These are phyloP conservation scores for Selaginella tamariscina DNA, from an alignment of 75 land plant genomes.

Conservation along the genomic window DNA sequence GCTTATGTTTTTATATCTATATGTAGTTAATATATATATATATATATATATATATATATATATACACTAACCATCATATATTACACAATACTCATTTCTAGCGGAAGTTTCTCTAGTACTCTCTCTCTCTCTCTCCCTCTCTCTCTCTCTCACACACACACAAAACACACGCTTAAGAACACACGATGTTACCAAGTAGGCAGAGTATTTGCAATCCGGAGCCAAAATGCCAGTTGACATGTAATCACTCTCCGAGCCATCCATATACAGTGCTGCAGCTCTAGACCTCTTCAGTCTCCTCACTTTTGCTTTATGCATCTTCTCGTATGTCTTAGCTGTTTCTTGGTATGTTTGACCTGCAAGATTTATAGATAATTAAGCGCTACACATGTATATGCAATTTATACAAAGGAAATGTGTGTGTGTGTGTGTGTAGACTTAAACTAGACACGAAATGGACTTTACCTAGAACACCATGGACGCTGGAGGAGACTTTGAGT, in stretches of 20 bases:
- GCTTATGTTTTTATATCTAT: no score
- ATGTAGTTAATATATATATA: no score
- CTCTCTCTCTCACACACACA: no score
- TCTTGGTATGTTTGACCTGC: conserved; percentile 12
- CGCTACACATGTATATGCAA: not conserved
- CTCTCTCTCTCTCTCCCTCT: no score
- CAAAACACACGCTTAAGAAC: no score
- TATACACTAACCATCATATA: no score
- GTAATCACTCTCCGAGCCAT: conserved; percentile 5
- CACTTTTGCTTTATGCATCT: not conserved
- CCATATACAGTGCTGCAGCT: not conserved
- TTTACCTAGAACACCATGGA: conserved; percentile 11
- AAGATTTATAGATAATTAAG: not conserved
- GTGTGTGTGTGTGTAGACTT: no score
- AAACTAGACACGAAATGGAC: not conserved
- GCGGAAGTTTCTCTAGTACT: no score
- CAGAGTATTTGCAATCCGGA: not conserved
- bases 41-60: no score
- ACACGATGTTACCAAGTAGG: not conserved
- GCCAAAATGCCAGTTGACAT: not conserved
- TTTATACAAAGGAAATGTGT: not conserved
- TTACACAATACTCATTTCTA: no score
- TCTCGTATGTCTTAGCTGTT: not conserved
- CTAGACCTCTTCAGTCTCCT: not conserved
- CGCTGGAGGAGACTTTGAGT: not conserved